Evolutionary conservation across 2,329 filamentous ascomycete genomes (phyloP).

Genomic region (Colletotrichum karsti): DNA sequence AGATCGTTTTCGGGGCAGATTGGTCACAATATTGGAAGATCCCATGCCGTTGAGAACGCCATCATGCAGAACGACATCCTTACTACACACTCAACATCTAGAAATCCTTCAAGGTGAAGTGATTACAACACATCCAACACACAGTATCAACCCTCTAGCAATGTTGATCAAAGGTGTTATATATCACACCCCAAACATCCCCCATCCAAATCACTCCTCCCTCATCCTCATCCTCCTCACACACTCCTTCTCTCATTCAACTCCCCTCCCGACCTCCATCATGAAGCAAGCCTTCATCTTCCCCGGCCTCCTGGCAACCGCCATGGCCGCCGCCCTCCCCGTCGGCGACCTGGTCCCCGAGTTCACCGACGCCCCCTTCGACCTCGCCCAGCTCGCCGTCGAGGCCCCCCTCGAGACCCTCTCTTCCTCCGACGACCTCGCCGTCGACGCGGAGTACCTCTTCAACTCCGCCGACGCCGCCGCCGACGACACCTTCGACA

Average conservation of each 20-base stretch:
- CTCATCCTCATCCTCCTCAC: neutral
- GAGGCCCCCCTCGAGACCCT: neutral
- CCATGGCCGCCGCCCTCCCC: neutral
- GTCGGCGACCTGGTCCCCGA: neutral
- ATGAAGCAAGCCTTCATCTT: slow-evolving; percentile 16
- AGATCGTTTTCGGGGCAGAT: no score
- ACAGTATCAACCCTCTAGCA: neutral
- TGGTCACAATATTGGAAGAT: no score
- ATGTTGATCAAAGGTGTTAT: no score
- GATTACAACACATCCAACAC: neutral
- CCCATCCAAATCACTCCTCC: neutral
- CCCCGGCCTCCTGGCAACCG: slow-evolving; percentile 1
- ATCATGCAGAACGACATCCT: neutral
- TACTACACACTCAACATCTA: neutral
- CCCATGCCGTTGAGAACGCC: neutral
- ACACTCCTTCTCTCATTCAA: neutral
- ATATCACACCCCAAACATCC: no score
- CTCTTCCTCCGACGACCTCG: neutral
- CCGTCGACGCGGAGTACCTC: neutral
- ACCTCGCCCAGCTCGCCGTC: neutral
- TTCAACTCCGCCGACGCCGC: neutral
- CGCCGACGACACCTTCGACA: neutral
- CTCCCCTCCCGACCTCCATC: neutral
- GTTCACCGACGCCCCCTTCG: neutral
- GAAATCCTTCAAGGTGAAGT: neutral